Conservation (phyloP, 441 rosid species). For the Capsella rubella region DNA sequence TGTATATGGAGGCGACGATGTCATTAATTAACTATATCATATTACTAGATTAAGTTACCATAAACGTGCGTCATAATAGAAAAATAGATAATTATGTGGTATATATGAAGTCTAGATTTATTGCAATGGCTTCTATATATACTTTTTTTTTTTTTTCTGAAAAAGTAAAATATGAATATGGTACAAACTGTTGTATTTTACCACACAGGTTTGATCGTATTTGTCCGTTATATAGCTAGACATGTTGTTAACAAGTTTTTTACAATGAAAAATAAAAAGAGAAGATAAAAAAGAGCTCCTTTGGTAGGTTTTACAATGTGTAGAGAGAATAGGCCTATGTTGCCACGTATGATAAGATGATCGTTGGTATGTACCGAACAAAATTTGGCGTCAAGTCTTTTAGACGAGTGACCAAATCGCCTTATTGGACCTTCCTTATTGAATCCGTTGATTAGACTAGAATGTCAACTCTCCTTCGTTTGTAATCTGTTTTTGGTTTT, state of each 20-base stretch:
- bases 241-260: not conserved
- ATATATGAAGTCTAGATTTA: not conserved
- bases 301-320: not conserved
- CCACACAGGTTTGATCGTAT: not conserved
- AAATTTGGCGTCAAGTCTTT: slow-evolving; percentile 18
- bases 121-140: too few species aligned
- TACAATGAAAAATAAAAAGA: not conserved
- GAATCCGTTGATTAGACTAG: not conserved
- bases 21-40: not conserved
- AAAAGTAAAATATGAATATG: not conserved
- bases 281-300: not conserved
- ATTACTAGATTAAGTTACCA: not conserved
- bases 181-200: not conserved
- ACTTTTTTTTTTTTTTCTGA: too few species aligned
- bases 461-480: slow-evolving; percentile 23
- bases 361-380: slow-evolving; percentile 16
- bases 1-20: slow-evolving; percentile 10
- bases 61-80: not conserved
- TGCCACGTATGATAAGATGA: slow-evolving; percentile 22
- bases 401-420: slow-evolving; percentile 38
- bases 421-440: slow-evolving; percentile 22
- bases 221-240: not conserved
- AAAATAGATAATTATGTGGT: not conserved
- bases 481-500: not conserved
- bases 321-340: slow-evolving; percentile 37